Percentiles rank a stretch among this genome's conserved stretches.
phyloP scores from a whole-genome alignment of 805 yeast genomes.

The Diddensiella caesifluorescens region DNA sequence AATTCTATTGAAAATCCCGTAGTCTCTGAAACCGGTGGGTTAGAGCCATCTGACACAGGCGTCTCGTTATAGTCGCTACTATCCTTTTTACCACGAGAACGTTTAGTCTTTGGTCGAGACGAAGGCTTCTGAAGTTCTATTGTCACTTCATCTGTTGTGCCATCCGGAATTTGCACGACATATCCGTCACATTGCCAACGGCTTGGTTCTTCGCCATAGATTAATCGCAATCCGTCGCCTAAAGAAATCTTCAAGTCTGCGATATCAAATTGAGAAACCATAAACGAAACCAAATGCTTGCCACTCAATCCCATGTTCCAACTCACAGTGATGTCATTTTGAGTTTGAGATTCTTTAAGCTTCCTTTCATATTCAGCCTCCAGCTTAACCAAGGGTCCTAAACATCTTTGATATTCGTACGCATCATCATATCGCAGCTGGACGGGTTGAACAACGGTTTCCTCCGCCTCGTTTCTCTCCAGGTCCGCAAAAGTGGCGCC shows the following conservation, averaged over 20 bases:
- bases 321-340: slow-evolving; percentile 62
- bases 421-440: slow-evolving; percentile 76
- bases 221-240: slow-evolving; percentile 75
- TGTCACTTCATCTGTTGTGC: slow-evolving; percentile 61
- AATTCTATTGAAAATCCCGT: slow-evolving; percentile 77
- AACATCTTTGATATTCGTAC: slow-evolving; percentile 75
- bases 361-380: slow-evolving; percentile 76
- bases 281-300: slow-evolving; percentile 62
- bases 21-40: slow-evolving; percentile 50
- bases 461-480: slow-evolving; percentile 43
- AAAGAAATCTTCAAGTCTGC: slow-evolving; percentile 65
- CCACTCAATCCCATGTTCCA: slow-evolving; percentile 71
- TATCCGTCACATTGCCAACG: slow-evolving; percentile 73
- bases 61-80: too few species aligned
- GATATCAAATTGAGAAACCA: slow-evolving; percentile 61
- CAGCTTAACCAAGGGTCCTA: slow-evolving; percentile 73
- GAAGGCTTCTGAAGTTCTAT: slow-evolving; percentile 53
- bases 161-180: slow-evolving; percentile 65
- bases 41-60: too few species aligned
- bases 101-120: not conserved
- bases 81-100: slow-evolving; percentile 11
- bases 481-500: slow-evolving; percentile 67
- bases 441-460: slow-evolving; percentile 62
- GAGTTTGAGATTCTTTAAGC: slow-evolving; percentile 69
- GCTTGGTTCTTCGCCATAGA: slow-evolving; percentile 54